Percentiles rank a stretch among this genome's conserved stretches.
Evolutionary conservation across 2,329 filamentous ascomycete genomes (phyloP).

Genomic region (Pseudocercospora cruenta): DNA sequence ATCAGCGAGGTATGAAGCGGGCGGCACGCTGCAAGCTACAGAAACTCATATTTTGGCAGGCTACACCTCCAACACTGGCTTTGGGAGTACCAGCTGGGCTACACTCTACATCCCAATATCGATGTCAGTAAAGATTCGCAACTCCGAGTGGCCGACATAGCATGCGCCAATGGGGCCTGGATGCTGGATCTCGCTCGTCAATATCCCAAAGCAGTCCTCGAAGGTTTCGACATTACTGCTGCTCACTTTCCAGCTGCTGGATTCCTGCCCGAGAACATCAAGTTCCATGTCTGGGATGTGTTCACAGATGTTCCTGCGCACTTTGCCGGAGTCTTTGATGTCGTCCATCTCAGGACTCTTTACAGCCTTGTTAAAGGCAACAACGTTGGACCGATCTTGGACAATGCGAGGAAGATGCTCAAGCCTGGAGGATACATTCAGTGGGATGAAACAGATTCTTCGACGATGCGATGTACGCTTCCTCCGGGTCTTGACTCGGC

Average conservation of each 20-base stretch:
- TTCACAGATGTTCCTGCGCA: conserved; percentile 15
- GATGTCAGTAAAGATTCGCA: conserved; percentile 3
- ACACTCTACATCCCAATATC: conserved; percentile 21
- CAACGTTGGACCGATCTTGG: conserved; percentile 22
- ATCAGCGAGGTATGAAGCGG: conserved; percentile 10
- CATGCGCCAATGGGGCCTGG: conserved; percentile 24
- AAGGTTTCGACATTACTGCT: conserved; percentile 23
- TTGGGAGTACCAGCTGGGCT: conserved; percentile 22
- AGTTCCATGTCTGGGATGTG: conserved; percentile 20
- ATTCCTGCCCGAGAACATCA: conserved; percentile 16
- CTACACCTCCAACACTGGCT: conserved; percentile 24
- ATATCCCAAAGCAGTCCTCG: conserved; percentile 13
- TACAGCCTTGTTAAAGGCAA: conserved; percentile 20
- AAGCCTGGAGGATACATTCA: conserved; percentile 26
- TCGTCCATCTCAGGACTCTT: conserved; percentile 20
- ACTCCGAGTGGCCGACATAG: conserved; percentile 24
- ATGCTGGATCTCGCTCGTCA: conserved; percentile 20
- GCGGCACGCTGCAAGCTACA: not conserved
- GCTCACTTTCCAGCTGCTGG: conserved; percentile 11
- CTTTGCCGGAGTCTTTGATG: conserved; percentile 16
- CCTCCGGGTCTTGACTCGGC: not conserved
- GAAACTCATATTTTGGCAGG: conserved; percentile 1
- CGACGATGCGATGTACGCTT: not conserved
- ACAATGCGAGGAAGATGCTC: conserved; percentile 19
- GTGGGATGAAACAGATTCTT: conserved; percentile 24